Percentiles rank a stretch among this genome's conserved stretches.
These are phyloP conservation scores for Dichomitus squalens DNA, from an alignment of 1,284 basidiomycete species.

Conservation along the genomic window DNA sequence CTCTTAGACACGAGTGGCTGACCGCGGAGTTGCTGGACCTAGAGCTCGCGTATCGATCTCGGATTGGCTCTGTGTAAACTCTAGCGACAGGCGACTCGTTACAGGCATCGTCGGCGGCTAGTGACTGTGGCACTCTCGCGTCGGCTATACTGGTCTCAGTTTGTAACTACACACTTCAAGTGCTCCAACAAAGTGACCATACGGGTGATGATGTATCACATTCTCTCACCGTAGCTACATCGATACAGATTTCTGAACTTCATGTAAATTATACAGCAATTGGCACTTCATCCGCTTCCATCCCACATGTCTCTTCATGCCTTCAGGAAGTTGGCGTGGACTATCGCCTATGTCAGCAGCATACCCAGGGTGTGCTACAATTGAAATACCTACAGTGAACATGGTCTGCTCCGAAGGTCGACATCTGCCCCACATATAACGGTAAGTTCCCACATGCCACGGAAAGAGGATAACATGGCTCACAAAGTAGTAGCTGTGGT, in stretches of 20 bases:
- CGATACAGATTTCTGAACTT: conserved; percentile 12
- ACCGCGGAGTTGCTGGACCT: conserved; percentile 58
- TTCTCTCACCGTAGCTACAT: conserved; percentile 9
- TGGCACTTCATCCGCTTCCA: conserved; percentile 3
- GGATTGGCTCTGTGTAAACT: conserved; percentile 41
- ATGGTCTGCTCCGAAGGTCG: conserved; percentile 62
- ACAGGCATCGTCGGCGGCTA: background rate
- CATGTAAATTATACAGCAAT: conserved; percentile 18
- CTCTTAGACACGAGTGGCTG: conserved; percentile 68
- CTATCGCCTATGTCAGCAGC: conserved; percentile 38
- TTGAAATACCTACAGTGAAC: conserved; percentile 37
- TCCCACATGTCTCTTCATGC: conserved; percentile 39
- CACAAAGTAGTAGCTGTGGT: conserved; percentile 94
- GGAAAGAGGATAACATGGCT: conserved; percentile 35
- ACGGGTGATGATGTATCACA: conserved; percentile 8
- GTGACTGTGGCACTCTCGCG: background rate
- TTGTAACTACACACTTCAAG: background rate
- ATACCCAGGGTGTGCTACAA: background rate
- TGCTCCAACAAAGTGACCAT: background rate
- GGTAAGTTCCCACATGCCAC: background rate
- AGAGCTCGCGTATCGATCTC: conserved; percentile 56
- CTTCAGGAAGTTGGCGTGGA: conserved; percentile 79
- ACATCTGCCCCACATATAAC: conserved; percentile 47
- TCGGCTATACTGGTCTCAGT: background rate
- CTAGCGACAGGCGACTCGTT: background rate